These are phyloP conservation scores for Xylariaceae sp. DNA, from an alignment of 2,329 filamentous ascomycete species.

Conservation along the genomic window DNA sequence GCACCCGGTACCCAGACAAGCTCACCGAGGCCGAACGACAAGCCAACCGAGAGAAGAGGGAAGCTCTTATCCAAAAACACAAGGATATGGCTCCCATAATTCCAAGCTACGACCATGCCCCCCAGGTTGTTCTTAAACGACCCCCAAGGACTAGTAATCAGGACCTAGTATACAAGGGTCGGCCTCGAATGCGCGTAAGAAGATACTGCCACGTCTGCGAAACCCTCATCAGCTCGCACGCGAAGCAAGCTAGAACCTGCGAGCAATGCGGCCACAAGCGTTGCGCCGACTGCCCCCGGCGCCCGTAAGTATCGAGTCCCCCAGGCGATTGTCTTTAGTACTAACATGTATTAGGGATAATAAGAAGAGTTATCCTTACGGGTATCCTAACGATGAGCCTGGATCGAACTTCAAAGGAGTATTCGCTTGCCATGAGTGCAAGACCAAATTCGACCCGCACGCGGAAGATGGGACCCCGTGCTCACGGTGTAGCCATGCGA, in stretches of 20 bases:
- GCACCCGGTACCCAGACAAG: slow-evolving; percentile 75
- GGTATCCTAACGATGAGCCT: slow-evolving; percentile 71
- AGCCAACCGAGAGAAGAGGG: slow-evolving; percentile 59
- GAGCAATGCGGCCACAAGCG: slow-evolving; percentile 72
- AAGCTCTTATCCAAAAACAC: slow-evolving; percentile 59
- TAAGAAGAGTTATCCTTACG: slow-evolving; percentile 71
- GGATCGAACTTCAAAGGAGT: slow-evolving; percentile 58
- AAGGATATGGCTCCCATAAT: slow-evolving; percentile 63
- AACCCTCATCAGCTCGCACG: slow-evolving; percentile 63
- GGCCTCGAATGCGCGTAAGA: slow-evolving; percentile 74
- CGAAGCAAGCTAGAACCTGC: slow-evolving; percentile 63
- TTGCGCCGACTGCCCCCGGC: slow-evolving; percentile 81
- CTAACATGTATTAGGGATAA: slow-evolving; percentile 58
- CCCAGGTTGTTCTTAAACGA: slow-evolving; percentile 63
- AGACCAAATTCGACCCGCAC: slow-evolving; percentile 59
- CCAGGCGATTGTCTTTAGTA: background rate
- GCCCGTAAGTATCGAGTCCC: slow-evolving; percentile 66
- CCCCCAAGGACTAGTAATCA: slow-evolving; percentile 71
- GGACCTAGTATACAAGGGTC: slow-evolving; percentile 72
- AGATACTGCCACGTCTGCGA: slow-evolving; percentile 79
- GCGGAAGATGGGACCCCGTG: slow-evolving; percentile 62
- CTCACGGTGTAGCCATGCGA: slow-evolving; percentile 64
- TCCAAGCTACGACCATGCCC: slow-evolving; percentile 57
- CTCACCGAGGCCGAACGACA: slow-evolving; percentile 63
- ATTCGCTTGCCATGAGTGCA: slow-evolving; percentile 69